Evolutionary conservation across 2,329 filamentous ascomycete genomes (phyloP).

Genomic region (Alternaria triticimaculans): DNA sequence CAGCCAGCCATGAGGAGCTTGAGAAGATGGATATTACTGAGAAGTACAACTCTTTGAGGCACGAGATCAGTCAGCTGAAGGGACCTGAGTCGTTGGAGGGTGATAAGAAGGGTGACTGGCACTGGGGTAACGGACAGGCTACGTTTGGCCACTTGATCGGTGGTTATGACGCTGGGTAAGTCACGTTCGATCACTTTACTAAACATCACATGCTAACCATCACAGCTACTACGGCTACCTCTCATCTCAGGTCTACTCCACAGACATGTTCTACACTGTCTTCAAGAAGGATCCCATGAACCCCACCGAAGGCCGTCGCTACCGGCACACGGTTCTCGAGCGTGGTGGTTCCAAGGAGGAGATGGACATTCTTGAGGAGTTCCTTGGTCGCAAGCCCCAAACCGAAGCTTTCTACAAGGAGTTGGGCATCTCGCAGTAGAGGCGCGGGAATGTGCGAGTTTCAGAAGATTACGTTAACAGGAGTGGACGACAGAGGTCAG

Average conservation of each 20-base stretch:
- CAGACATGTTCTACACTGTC: conserved; percentile 84
- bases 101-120: conserved; percentile 45
- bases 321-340: conserved; percentile 79
- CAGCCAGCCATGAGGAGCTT: conserved; percentile 71
- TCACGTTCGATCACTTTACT: neutral
- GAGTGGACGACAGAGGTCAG: neutral
- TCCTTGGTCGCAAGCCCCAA: conserved; percentile 77
- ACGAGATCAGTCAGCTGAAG: conserved; percentile 74
- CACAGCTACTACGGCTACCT: conserved; percentile 69
- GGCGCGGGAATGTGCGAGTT: neutral
- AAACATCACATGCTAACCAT: neutral
- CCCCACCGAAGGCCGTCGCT: conserved; percentile 72
- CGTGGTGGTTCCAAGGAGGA: conserved; percentile 80
- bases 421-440: conserved; percentile 60
- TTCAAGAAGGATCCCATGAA: conserved; percentile 84
- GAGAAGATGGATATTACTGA: conserved; percentile 69
- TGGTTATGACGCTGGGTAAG: conserved; percentile 77
- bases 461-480: neutral
- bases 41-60: conserved; percentile 75
- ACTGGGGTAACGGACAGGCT: conserved; percentile 79
- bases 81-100: conserved; percentile 72
- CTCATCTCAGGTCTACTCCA: conserved; percentile 77
- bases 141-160: conserved; percentile 84
- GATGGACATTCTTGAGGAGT: conserved; percentile 79
- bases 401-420: conserved; percentile 82